Base-by-base conservation (phyloP, 805 yeast genomes). In the Suhomyces faveliae region DNA sequence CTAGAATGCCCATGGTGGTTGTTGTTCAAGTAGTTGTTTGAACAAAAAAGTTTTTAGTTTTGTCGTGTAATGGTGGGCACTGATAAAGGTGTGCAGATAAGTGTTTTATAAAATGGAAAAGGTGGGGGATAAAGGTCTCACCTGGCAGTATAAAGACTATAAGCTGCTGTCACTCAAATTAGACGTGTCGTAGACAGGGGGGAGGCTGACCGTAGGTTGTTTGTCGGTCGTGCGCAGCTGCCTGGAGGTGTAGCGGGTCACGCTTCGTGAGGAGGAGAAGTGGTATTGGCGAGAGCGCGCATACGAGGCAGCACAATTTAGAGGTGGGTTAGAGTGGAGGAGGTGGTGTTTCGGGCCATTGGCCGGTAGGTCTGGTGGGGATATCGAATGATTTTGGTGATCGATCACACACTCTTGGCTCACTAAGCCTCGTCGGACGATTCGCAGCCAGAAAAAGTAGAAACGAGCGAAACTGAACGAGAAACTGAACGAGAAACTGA, bases 1-100 rank as follows among this genome's bases (percentile, higher is more conserved):
- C 66, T 49, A 62, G 46, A 15, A 62, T 48, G 3, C 67, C 67
- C 67, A 62, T 62, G 13, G 35, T 56, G 20, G 22, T 35, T 11
- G 8, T 13, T 35, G 22, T 15, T 33, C 19, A 35, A 5, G 17
- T 30, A 5, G 12, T 30, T 13, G 35, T 30, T 33, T 17, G 17
- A 17, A 15, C 21, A 33, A 33, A 33, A 33, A 33, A 33, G 19
- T 30, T 33, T 33, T 33, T 20, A 11, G 21, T 15, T 13, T 33
- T 13, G n/a, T 15, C 37, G 37, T 27, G 30, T 25, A 25, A 25
- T 25, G 23, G 5, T n/a, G n/a, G n/a, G n/a, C 29, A n/a, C 29
- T n/a, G 29, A 25, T 12, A 3, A 22, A n/a, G n/a, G 23, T 22
- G 23, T 22, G 23, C 23, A 22, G 23, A 22, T 22, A 22, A n/a